phyloP scores from a whole-genome alignment of 2,329 filamentous ascomycete species.

The Volutella citrinella region DNA sequence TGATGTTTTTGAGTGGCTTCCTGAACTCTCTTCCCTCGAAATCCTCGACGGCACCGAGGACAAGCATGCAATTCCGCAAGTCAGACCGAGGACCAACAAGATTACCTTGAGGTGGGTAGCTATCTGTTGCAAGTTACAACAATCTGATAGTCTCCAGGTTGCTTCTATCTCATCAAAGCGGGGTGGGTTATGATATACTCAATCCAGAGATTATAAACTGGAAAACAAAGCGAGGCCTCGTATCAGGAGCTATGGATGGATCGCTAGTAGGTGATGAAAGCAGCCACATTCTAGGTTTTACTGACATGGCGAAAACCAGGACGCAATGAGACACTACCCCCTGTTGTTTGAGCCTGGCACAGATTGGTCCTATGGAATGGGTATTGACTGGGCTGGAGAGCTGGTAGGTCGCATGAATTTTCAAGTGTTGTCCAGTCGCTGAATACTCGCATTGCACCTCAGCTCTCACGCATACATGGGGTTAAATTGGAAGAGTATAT shows the following conservation, averaged over 20 bases:
- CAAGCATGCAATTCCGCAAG: background rate
- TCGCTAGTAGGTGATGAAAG: slow-evolving; percentile 1
- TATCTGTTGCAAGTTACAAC: background rate
- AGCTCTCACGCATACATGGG: background rate
- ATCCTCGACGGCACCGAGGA: slow-evolving; percentile 2
- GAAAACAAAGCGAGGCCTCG: background rate
- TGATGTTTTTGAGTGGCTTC: background rate
- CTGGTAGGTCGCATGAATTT: background rate
- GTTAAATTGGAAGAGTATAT: slow-evolving; percentile 1
- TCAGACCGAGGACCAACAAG: slow-evolving; percentile 1
- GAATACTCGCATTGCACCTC: background rate
- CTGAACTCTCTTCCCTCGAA: slow-evolving; percentile 1
- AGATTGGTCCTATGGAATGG: slow-evolving; percentile 2
- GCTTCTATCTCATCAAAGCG: slow-evolving; percentile 5
- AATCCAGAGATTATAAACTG: slow-evolving; percentile 1
- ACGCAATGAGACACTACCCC: background rate
- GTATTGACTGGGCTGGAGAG: slow-evolving; percentile 4
- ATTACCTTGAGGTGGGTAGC: slow-evolving; percentile 2
- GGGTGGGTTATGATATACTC: slow-evolving; percentile 5
- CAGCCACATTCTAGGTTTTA: background rate
- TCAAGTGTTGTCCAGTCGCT: background rate
- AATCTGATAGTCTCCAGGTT: slow-evolving; percentile 1
- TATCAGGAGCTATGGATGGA: background rate
- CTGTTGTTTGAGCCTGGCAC: slow-evolving; percentile 1
- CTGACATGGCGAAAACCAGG: background rate